These are phyloP conservation scores for Candida vartiovaarae DNA, from an alignment of 805 yeast species.

Conservation along the genomic window DNA sequence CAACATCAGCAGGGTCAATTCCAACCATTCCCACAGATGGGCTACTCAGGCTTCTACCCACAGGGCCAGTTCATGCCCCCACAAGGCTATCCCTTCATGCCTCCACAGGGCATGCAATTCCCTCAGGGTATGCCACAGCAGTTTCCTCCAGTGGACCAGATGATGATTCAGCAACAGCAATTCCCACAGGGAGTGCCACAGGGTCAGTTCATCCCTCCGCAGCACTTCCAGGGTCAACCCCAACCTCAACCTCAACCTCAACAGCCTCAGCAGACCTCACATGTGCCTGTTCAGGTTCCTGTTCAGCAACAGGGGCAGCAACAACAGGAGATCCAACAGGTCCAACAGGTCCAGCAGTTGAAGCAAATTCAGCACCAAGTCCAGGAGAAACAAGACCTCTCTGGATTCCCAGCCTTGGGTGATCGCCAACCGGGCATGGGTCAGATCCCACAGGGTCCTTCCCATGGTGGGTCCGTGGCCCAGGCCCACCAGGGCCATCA, in stretches of 20 bases:
- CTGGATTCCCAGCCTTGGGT: conserved; percentile 46
- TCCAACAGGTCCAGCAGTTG: conserved; percentile 21
- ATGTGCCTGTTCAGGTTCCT: conserved; percentile 7
- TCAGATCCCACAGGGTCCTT: not conserved
- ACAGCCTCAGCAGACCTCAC: conserved; percentile 18
- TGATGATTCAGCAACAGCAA: conserved; percentile 18
- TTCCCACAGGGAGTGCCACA: conserved; percentile 21
- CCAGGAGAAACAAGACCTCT: conserved; percentile 22
- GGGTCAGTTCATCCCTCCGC: conserved; percentile 5
- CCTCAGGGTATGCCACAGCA: conserved; percentile 14
- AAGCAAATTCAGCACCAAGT: conserved; percentile 10
- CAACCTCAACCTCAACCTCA: conserved; percentile 5
- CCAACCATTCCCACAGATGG: conserved; percentile 17
- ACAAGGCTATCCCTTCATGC: conserved; percentile 11
- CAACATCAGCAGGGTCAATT: conserved; percentile 11
- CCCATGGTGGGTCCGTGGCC: not conserved
- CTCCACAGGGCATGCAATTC: conserved; percentile 16
- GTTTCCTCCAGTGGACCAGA: conserved; percentile 25
- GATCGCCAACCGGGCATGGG: no score
- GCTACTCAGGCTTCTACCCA: conserved; percentile 13
- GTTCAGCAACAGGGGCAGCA: conserved; percentile 13
- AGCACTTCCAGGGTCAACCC: conserved; percentile 5
- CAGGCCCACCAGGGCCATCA: no score
- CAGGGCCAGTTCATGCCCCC: conserved; percentile 24
- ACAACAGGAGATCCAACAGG: conserved; percentile 8